Evolutionary conservation across 345 rosid species (phyloP).

Genomic region (Geranium brycei): DNA sequence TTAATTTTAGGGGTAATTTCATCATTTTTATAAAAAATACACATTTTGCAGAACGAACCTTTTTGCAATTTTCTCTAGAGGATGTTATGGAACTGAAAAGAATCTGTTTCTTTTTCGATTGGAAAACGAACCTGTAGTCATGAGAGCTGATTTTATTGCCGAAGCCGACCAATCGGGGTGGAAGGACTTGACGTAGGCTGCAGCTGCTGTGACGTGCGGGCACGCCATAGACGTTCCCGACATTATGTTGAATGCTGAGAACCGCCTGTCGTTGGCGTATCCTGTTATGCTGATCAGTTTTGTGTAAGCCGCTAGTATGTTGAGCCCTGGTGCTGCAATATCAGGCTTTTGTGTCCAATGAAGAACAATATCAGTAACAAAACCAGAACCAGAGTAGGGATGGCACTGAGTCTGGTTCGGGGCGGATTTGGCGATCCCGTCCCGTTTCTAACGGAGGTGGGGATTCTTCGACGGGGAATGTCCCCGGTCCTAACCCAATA

Average conservation of each 20-base stretch:
- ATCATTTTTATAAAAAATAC: too few relatives aligned
- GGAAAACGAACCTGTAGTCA: constrained; percentile 59
- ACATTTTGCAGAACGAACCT: too few relatives aligned
- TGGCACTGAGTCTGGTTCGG: too few relatives aligned
- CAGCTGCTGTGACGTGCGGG: constrained; percentile 71
- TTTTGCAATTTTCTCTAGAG: too few relatives aligned
- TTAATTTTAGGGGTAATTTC: too few relatives aligned
- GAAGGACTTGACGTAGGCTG: constrained; percentile 69
- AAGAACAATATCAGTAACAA: neutral
- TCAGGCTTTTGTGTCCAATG: constrained; percentile 48
- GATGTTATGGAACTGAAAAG: too few relatives aligned
- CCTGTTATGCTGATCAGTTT: constrained; percentile 32
- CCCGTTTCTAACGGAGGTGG: too few relatives aligned
- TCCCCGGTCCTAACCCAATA: too few relatives aligned
- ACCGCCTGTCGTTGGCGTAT: constrained; percentile 26
- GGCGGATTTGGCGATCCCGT: too few relatives aligned
- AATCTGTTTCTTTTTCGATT: too few relatives aligned
- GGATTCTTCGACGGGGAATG: too few relatives aligned
- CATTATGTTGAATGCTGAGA: constrained; percentile 32
- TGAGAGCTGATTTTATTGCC: constrained; percentile 70
- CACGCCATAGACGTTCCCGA: constrained; percentile 93
- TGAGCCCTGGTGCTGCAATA: constrained; percentile 66
- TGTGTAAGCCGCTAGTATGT: constrained; percentile 66
- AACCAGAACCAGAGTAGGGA: too few relatives aligned
- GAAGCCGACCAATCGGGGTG: constrained; percentile 87